These are phyloP conservation scores for Narthecium ossifragum DNA, from an alignment of 106 monocot genomes.

Conservation along the genomic window DNA sequence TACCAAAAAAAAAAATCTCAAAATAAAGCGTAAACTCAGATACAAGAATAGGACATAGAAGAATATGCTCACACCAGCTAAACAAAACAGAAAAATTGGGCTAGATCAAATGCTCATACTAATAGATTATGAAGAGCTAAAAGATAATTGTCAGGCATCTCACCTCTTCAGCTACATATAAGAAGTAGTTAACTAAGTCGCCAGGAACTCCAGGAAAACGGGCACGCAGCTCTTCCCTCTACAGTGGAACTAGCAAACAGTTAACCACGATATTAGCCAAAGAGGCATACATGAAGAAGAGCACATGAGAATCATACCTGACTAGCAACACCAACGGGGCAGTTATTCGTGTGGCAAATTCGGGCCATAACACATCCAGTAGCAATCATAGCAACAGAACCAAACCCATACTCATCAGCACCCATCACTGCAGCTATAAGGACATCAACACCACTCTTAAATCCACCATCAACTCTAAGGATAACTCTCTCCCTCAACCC, in stretches of 20 bases:
- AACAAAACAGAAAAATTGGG: too few species aligned
- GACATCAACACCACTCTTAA: constrained; percentile 95
- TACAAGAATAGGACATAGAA: too few species aligned
- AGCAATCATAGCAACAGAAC: constrained; percentile 99
- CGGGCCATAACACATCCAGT: constrained; percentile 99
- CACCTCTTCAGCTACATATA: constrained; percentile 99
- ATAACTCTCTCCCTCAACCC: constrained; percentile 94
- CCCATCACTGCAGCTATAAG: constrained; percentile 97
- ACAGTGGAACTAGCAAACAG: neutral
- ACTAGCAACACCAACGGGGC: constrained; percentile 97
- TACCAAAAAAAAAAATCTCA: too few species aligned
- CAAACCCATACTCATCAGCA: constrained; percentile 99
- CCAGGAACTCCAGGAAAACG: constrained; percentile 99
- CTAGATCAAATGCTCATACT: neutral
- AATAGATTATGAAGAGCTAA: too few species aligned
- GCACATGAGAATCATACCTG: too few species aligned
- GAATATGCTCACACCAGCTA: too few species aligned
- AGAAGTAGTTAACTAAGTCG: constrained; percentile 92
- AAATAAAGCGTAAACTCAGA: too few species aligned
- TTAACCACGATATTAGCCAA: neutral
- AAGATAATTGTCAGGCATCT: neutral
- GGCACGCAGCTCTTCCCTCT: constrained; percentile 98
- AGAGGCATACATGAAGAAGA: too few species aligned
- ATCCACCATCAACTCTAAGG: constrained; percentile 97
- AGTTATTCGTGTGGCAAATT: constrained; percentile 98